Base-by-base conservation (phyloP, 768 basidiomycete species). In the Leucosporidium yakuticum region DNA sequence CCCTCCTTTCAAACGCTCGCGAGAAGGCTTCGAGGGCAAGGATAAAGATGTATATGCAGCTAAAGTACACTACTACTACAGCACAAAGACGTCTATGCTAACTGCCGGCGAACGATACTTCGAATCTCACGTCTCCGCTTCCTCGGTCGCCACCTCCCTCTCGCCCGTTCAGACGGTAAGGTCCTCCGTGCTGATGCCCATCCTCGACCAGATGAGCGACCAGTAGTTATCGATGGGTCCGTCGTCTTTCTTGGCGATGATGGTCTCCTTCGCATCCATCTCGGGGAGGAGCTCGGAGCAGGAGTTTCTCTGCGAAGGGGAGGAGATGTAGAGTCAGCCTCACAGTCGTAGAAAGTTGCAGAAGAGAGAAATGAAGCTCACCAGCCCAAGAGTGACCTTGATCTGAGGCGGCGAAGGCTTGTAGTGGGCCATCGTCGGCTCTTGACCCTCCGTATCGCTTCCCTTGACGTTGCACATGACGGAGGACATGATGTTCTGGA, bases 341-440 rank as follows among this genome's bases (percentile, higher is more conserved):
- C 21, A 14, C 14, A 57, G 7, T 3, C 50, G 4, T 29, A 25
- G 15, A 23, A 1, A 20, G 51, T 27, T 4, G 27, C n/a, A n/a
- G 51, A 47, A 31, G 5, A n/a, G 11, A n/a, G 23, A 39, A 19
- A 44, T 44, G 34, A 23, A 27, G 64, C 65, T 34, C 34, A 70
- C 65, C 31, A 73, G 63, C 1, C 71, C 71, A 14, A 73, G 65
- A 2, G 71, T 69, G 47, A 73, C 63, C 55, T 73, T 69, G 65
- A 73, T 73, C 65, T 69, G 68, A n/a, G 71, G 71, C 25, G 71
- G 71, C 31, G 59, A 64, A 48, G 29, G 50, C 60, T 69, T 63
- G 63, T 69, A 73, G 12, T 64, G 55, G 31, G 58, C 64, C 21
- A 73, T 47, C 31, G 32, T 57, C 19, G 55, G 47, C 27, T 44